Base-by-base conservation (phyloP, 2,329 filamentous ascomycete species). In the Colletotrichum salicis region DNA sequence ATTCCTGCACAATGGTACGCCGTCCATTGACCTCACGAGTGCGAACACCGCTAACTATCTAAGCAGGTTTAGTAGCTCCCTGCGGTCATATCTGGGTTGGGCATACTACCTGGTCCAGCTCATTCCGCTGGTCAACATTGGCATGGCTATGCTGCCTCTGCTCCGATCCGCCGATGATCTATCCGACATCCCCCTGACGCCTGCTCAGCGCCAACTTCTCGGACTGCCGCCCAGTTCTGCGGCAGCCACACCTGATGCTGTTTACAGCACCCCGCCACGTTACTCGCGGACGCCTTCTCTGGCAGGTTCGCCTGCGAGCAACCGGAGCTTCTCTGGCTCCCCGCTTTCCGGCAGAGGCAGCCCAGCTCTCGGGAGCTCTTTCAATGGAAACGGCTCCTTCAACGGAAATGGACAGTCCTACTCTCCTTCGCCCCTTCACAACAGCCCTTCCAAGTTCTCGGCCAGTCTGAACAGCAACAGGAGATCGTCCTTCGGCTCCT, bases 101-200 rank as follows among this genome's bases (percentile, higher is more conserved):
- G 76, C 82, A 3, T 88, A 85, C 79, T 82, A 85, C 65, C 68
- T 81, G 7, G 60, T 88, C 22, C 87, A 93, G 74, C 70, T 88
- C 11, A 75, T 93, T 2, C 91, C 92, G 3, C 75, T 93, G 60
- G 81, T 92, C 77, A 97, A 97, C 82, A 93, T 97, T 64, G 79
- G 85, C 73, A 77, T 91, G 66, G 93, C 94, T 48, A 84, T 94
- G 69, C 85, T 90, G 57, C 96, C 96, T 2, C 87, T 97, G 13
- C 82, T 94, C 77, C 89, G 91, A 74, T 86, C 88, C 55, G 87
- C 87, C 76, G 96, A 98, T 81, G 89, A 95, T 74, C 88, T 98
- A 74, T 86, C 91, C 81, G 96, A 99, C 80, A 97, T 99, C 62
- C 91, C 96, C 73, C 88, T 99, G 75, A 98, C 96, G 1, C 92